Conservation (phyloP, 805 yeast genomes). For the Starmerella asiatica region DNA sequence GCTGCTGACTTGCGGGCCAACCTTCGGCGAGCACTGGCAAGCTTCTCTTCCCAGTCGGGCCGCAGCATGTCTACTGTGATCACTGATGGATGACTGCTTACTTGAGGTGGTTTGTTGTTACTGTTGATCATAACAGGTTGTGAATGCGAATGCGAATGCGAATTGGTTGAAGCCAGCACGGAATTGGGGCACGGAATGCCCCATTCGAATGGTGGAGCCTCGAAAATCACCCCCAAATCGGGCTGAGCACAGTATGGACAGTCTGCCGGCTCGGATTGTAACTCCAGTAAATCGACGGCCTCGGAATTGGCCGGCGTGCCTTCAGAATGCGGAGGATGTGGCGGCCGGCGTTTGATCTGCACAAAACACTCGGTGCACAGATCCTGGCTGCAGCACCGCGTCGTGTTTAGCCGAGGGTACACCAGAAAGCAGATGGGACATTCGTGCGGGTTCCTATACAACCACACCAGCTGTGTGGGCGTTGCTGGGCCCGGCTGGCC, state of each 20-base stretch:
- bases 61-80: constrained; percentile 70
- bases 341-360: constrained; percentile 79
- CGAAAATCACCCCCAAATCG: constrained; percentile 71
- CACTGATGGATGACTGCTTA: constrained; percentile 48
- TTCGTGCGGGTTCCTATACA: constrained; percentile 61
- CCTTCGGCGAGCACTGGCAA: constrained; percentile 57
- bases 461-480: constrained; percentile 30
- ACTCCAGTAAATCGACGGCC: constrained; percentile 25
- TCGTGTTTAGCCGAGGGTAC: constrained; percentile 65
- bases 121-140: not conserved
- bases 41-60: constrained; percentile 82
- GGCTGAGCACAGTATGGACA: constrained; percentile 91
- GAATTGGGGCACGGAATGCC: constrained; percentile 22
- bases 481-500: constrained; percentile 15
- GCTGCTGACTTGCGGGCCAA: constrained; percentile 82
- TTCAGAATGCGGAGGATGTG: constrained; percentile 68
- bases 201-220: constrained; percentile 48
- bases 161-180: not conserved
- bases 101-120: constrained; percentile 6
- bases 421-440: constrained; percentile 91
- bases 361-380: constrained; percentile 96
- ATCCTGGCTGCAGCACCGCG: constrained; percentile 84
- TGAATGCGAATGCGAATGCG: not conserved
- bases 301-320: constrained; percentile 39
- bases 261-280: constrained; percentile 73